phyloP scores from a whole-genome alignment of 2,329 filamentous ascomycete species.

The Cyclaneusma minus region DNA sequence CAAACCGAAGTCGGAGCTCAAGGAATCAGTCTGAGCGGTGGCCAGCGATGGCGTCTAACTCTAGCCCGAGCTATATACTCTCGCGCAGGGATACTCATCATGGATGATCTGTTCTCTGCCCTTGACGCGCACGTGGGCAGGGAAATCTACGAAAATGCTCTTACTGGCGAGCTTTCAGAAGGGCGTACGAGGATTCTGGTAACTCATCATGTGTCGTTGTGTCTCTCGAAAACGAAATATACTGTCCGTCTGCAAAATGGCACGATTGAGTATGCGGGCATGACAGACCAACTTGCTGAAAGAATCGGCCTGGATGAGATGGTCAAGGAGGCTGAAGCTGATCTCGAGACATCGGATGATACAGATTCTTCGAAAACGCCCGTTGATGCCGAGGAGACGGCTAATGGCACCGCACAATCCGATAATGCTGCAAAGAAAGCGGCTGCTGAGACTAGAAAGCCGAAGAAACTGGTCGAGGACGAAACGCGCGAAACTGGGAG shows the following conservation, averaged over 20 bases:
- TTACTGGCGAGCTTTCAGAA: constrained; percentile 51
- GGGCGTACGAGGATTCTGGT: constrained; percentile 61
- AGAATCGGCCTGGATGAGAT: constrained; percentile 40
- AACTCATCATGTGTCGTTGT: constrained; percentile 62
- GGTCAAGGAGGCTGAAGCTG: no score
- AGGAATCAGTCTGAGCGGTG: constrained; percentile 67
- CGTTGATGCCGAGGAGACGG: constrained; percentile 33
- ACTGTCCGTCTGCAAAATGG: constrained; percentile 56
- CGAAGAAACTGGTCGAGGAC: constrained; percentile 57
- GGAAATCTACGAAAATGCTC: constrained; percentile 60
- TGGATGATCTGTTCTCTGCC: constrained; percentile 69
- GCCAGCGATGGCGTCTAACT: constrained; percentile 67
- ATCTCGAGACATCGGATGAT: constrained; percentile 34
- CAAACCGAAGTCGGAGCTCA: constrained; percentile 68
- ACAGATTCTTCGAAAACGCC: constrained; percentile 26
- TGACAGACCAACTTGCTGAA: constrained; percentile 41
- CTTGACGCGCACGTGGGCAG: constrained; percentile 67
- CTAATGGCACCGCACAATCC: constrained; percentile 22
- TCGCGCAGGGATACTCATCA: constrained; percentile 53
- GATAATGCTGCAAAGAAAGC: constrained; percentile 26
- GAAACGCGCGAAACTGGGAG: constrained; percentile 54
- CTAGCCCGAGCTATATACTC: constrained; percentile 68
- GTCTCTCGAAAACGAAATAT: constrained; percentile 54
- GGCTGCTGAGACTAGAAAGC: constrained; percentile 17
- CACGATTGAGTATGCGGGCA: constrained; percentile 41